Percentiles rank a stretch among this genome's conserved stretches.
phyloP scores from a whole-genome alignment of 2,329 filamentous ascomycete genomes.

The Ascochyta viciae-villosae region DNA sequence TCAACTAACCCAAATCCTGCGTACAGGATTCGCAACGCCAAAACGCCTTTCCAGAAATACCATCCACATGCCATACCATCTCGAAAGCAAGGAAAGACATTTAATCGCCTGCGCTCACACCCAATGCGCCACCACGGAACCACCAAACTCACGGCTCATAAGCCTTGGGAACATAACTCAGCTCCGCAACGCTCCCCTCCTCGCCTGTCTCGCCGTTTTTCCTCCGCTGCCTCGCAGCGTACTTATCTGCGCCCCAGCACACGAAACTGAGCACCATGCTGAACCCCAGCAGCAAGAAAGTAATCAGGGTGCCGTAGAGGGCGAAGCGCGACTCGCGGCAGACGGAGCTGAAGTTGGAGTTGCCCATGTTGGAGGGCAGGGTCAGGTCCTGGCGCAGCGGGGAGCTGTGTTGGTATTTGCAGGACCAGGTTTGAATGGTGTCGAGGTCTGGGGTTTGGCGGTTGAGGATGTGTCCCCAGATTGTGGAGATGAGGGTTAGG shows the following conservation, averaged over 20 bases:
- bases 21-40: slow-evolving; percentile 10
- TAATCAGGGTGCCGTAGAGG: slow-evolving; percentile 52
- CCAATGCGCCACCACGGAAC: not conserved
- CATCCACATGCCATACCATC: not conserved
- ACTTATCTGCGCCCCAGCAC: slow-evolving; percentile 49
- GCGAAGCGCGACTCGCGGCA: slow-evolving; percentile 56
- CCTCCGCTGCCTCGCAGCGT: slow-evolving; percentile 38
- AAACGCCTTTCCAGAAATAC: slow-evolving; percentile 1
- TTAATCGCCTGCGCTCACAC: not conserved
- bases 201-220: slow-evolving; percentile 34
- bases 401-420: slow-evolving; percentile 44
- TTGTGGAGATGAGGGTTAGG: slow-evolving; percentile 50
- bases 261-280: slow-evolving; percentile 44
- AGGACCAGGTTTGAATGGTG: slow-evolving; percentile 51
- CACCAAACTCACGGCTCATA: slow-evolving; percentile 4
- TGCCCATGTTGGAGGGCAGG: slow-evolving; percentile 40
- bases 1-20: slow-evolving; percentile 3
- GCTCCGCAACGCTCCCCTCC: slow-evolving; percentile 14
- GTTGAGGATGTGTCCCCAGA: slow-evolving; percentile 51
- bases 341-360: slow-evolving; percentile 47
- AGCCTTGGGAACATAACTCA: slow-evolving; percentile 18
- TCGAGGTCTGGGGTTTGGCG: slow-evolving; percentile 43
- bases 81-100: not conserved
- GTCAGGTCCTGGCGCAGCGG: slow-evolving; percentile 32
- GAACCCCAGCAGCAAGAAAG: slow-evolving; percentile 49